Conservation (phyloP, 768 basidiomycete species). For the Cytidiella melzeri region DNA sequence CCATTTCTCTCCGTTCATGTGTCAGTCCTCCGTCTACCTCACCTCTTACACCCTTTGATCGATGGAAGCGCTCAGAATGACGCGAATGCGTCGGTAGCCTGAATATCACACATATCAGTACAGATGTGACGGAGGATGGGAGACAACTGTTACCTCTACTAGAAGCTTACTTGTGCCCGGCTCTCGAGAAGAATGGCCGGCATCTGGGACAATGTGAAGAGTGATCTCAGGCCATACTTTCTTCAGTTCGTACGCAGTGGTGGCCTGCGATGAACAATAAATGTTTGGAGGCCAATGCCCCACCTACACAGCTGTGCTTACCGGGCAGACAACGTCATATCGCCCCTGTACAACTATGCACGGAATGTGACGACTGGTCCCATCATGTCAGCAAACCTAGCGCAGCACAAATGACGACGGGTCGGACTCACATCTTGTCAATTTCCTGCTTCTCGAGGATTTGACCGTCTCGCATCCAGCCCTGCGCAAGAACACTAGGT, state of each 20-base stretch:
- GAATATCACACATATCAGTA: not conserved
- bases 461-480: slow-evolving; percentile 86
- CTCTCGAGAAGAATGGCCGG: slow-evolving; percentile 84
- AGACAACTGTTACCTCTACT: slow-evolving; percentile 46
- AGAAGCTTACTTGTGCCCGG: slow-evolving; percentile 60
- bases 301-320: slow-evolving; percentile 28
- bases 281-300: too few relatives aligned
- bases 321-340: slow-evolving; percentile 87
- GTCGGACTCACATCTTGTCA: slow-evolving; percentile 68
- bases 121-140: not conserved
- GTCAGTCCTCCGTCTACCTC: too few relatives aligned
- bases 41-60: not conserved
- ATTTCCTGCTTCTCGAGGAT: slow-evolving; percentile 78
- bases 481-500: too few relatives aligned
- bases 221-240: slow-evolving; percentile 79
- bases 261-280: slow-evolving; percentile 40
- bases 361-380: slow-evolving; percentile 84
- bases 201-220: slow-evolving; percentile 73
- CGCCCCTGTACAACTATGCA: slow-evolving; percentile 77
- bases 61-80: slow-evolving; percentile 1
- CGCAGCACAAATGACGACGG: not conserved
- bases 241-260: slow-evolving; percentile 77
- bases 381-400: slow-evolving; percentile 5
- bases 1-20: not conserved
- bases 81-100: slow-evolving; percentile 14